Conservation (phyloP, 2,329 filamentous ascomycete genomes). For the Alternaria infectoria region DNA sequence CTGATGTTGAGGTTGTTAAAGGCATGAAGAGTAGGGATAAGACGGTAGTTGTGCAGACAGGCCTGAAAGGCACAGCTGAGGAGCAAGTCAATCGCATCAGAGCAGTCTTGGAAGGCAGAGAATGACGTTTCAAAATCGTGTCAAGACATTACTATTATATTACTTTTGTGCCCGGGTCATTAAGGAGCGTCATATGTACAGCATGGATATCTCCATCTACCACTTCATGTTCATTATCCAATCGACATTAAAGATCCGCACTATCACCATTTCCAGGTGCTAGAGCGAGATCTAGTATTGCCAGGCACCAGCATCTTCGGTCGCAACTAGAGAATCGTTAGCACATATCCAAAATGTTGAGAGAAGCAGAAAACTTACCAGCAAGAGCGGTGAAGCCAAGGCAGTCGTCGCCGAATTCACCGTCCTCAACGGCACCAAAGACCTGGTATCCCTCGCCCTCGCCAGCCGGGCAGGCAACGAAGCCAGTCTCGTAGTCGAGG, state of each 20-base stretch:
- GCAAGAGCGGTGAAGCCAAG: constrained; percentile 46
- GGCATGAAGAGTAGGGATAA: constrained; percentile 71
- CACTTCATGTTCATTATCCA: neutral
- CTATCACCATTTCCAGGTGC: neutral
- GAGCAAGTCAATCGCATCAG: constrained; percentile 35
- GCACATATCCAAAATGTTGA: neutral
- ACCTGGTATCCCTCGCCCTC: constrained; percentile 40
- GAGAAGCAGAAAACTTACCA: constrained; percentile 24
- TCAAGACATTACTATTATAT: constrained; percentile 19
- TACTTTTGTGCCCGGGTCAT: constrained; percentile 24
- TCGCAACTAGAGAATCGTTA: constrained; percentile 22
- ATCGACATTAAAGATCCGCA: neutral
- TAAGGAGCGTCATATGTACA: constrained; percentile 20
- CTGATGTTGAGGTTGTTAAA: constrained; percentile 66
- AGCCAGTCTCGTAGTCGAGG: constrained; percentile 38
- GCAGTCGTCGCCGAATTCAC: constrained; percentile 32
- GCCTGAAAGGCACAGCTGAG: constrained; percentile 21
- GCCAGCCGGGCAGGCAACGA: constrained; percentile 42
- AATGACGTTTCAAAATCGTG: neutral
- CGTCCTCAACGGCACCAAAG: constrained; percentile 33
- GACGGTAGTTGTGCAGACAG: constrained; percentile 46
- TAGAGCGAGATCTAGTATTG: constrained; percentile 37
- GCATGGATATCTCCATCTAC: constrained; percentile 1
- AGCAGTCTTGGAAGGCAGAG: neutral
- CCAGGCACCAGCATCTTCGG: constrained; percentile 41